phyloP scores from a whole-genome alignment of 805 yeast genomes.

The Wickerhamomyces ciferrii region DNA sequence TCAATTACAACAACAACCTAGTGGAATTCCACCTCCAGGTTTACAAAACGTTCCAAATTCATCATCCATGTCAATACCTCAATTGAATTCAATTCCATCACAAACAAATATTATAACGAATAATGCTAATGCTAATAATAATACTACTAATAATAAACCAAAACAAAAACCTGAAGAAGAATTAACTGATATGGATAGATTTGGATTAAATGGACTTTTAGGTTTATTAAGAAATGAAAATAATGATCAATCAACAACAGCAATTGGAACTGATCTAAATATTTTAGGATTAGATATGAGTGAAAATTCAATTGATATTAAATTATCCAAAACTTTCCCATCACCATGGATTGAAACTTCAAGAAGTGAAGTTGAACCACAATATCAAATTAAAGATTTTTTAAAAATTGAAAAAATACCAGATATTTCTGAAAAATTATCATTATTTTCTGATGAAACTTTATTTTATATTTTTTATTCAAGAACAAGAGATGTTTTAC shows the following conservation, averaged over 20 bases:
- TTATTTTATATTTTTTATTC: slow-evolving; percentile 90
- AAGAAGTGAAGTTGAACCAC: slow-evolving; percentile 85
- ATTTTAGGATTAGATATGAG: slow-evolving; percentile 59
- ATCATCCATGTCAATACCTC: slow-evolving; percentile 2
- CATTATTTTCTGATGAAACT: slow-evolving; percentile 81
- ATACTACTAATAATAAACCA: neutral
- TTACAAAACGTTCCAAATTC: slow-evolving; percentile 2
- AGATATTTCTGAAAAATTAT: slow-evolving; percentile 37
- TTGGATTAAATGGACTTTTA: slow-evolving; percentile 62
- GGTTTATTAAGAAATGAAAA: slow-evolving; percentile 58
- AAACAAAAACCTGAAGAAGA: slow-evolving; percentile 15
- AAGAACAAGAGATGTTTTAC: slow-evolving; percentile 87
- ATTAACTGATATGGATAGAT: slow-evolving; percentile 47
- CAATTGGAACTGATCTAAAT: slow-evolving; percentile 71
- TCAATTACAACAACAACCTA: too few relatives aligned
- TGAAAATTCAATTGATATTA: slow-evolving; percentile 26
- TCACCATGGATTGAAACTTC: slow-evolving; percentile 96
- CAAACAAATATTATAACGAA: slow-evolving; percentile 1
- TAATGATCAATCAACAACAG: slow-evolving; percentile 56
- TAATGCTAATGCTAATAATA: neutral
- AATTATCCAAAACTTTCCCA: slow-evolving; percentile 61
- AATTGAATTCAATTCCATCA: slow-evolving; percentile 2
- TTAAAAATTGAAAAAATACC: slow-evolving; percentile 16
- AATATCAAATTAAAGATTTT: slow-evolving; percentile 54
- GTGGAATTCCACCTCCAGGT: neutral